Evolutionary conservation across 1,284 basidiomycete species (phyloP).

Genomic region (Cryptococcus wingfieldii): DNA sequence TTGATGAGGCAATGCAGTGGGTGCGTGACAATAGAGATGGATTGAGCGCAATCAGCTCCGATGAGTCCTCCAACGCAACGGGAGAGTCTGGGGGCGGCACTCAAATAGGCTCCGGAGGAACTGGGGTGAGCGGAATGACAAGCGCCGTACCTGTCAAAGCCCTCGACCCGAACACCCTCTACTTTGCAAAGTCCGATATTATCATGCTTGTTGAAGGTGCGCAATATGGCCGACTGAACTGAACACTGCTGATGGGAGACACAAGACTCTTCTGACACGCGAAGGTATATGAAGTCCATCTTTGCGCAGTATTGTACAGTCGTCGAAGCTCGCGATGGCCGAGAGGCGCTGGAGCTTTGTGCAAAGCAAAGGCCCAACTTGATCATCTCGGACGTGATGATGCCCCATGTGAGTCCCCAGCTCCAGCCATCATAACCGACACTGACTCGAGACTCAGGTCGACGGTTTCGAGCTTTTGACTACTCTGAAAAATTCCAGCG

Average conservation of each 20-base stretch:
- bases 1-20: conserved; percentile 46
- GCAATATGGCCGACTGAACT: not conserved
- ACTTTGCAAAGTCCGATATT: conserved; percentile 42
- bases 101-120: not conserved
- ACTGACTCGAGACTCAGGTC: conserved; percentile 16
- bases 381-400: conserved; percentile 50
- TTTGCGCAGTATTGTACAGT: conserved; percentile 47
- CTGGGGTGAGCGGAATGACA: not conserved
- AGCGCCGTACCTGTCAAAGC: conserved; percentile 17
- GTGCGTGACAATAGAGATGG: conserved; percentile 22
- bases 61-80: conserved; percentile 14
- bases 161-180: conserved; percentile 39
- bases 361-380: conserved; percentile 27
- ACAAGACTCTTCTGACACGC: conserved; percentile 31
- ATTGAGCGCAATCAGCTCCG: conserved; percentile 15
- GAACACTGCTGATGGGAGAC: not conserved
- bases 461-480: conserved; percentile 36
- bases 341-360: conserved; percentile 44
- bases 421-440: not conserved
- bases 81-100: conserved; percentile 7
- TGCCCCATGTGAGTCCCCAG: conserved; percentile 40
- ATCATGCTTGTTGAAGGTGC: conserved; percentile 44
- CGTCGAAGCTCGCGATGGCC: conserved; percentile 48
- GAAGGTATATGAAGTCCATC: conserved; percentile 41
- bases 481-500: conserved; percentile 20